Base-by-base conservation (phyloP, 164 flowering plant species). In the Sedum album region DNA sequence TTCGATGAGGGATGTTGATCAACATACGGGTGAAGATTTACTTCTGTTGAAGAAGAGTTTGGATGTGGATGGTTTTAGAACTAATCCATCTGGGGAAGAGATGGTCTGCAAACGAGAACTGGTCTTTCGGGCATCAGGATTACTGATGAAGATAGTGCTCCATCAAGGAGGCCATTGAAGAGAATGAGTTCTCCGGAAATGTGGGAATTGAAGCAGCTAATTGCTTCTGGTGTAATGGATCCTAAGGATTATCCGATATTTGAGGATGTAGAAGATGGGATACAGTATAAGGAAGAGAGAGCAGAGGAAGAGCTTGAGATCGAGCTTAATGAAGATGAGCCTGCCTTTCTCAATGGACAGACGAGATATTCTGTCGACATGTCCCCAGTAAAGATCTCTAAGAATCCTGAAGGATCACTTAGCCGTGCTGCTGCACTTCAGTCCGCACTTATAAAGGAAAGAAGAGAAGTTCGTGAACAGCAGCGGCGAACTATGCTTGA, bases 331-430 rank as follows among this genome's bases (percentile, higher is more conserved):
- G 98, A 93, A 72, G 98, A 93, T 62, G 96, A 90, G 65, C 98
- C 98, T 0, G 85, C 86, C 6, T 93, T 93, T 70, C 79, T 93
- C 75, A 84, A 88, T 20, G 97, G 98, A 31, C 96, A 89, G 79
- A 89, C 81, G 15, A 71, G 96, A 41, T 90, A 88, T 68, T 86
- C 97, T 14, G 72, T 83, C 4, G 98, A 93, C 62, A 87, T 93
- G 88, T 93, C 98, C 2, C 98, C 97, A n/a, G 96, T 93, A 31
- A 93, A 90, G 82, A 90, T 93, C n/a, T 89, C 90, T 68, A 93
- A 89, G 77, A 90, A 93, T 73, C 98, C 96, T 0, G 93, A 93
- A 75, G 96, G 98, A 3, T 93, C 98, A 7, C 75, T 93, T 78
- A 83, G 96, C 74, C 91, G 98, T 57, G 98, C 98, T 8, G 98